Base-by-base conservation (phyloP, 495 filamentous ascomycete species). In the Acidiella bohemica region DNA sequence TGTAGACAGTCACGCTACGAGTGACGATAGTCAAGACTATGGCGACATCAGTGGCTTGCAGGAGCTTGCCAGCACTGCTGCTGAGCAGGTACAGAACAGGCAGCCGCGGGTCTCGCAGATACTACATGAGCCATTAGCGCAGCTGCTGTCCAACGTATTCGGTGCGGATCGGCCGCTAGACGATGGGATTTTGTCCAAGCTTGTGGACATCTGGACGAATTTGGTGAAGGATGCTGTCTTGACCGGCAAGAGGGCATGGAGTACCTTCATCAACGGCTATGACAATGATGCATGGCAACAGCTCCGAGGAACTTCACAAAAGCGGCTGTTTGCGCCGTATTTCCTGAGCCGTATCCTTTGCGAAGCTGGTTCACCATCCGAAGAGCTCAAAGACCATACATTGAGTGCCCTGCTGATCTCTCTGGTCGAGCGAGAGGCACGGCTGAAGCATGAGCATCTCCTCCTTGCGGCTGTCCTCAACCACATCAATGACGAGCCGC, bases 1-100 rank as follows among this genome's bases (percentile, higher is more conserved):
- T 14, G 9, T 13, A 7, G 35, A 41, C 25, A 44, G 34, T 24
- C 55, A 55, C 25, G 35, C 24, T 14, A 13, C 3, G 49, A 67
- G 51, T 36, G 80, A 82, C 35, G 80, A 84, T 30, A 83, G 78
- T 43, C 80, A 83, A 54, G 80, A 84, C 30, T 83, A 76, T 54
- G 80, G 78, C 20, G 80, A 81, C 47, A 80, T 70, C 66, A 56
- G 64, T 28, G 77, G 70, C 28, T 51, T 67, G 21, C 63, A 65
- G 16, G 65, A 49, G 18, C 29, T 54, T 10, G 18, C 8, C 3
- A 22, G 19, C 21, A 14, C 16, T 7, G 18, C 29, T 5, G 28
- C 2, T 28, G n/a, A n/a, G n/a, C n/a, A n/a, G n/a, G n/a, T n/a
- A n/a, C n/a, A n/a, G n/a, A n/a, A n/a, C n/a, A n/a, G n/a, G n/a